Percentiles rank a stretch among this genome's conserved stretches.
Evolutionary conservation across 2,329 filamentous ascomycete species (phyloP).

Genomic region (Herpotrichia juniperi): DNA sequence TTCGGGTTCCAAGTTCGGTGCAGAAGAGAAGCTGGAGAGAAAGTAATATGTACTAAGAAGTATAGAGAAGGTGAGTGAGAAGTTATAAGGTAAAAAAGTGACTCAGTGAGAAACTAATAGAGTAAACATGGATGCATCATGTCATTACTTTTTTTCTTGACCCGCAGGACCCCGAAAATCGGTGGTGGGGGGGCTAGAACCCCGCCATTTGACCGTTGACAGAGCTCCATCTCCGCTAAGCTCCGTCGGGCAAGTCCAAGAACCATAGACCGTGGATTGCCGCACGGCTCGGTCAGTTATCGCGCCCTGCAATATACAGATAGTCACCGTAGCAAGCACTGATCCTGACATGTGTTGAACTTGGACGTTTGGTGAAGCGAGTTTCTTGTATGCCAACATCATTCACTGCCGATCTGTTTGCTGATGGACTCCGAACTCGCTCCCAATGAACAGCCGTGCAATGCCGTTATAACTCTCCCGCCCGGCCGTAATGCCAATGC

Average conservation of each 20-base stretch:
- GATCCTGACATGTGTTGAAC: neutral
- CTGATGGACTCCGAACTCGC: neutral
- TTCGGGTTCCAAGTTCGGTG: neutral
- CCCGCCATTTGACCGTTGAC: neutral
- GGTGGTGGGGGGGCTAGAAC: slow-evolving; percentile 4
- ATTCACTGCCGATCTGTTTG: neutral
- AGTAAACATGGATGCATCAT: neutral
- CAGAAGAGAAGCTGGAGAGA: neutral
- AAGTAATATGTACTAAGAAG: neutral
- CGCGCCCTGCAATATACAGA: neutral
- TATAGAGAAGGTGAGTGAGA: neutral
- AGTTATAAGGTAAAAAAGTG: neutral
- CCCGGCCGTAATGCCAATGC: slow-evolving; percentile 11
- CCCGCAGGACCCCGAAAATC: neutral
- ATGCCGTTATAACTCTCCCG: slow-evolving; percentile 20
- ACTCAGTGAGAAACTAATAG: neutral
- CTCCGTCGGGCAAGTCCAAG: neutral
- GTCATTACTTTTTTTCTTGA: neutral
- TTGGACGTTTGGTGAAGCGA: too few relatives aligned
- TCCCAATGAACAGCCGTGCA: slow-evolving; percentile 18
- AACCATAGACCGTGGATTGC: slow-evolving; percentile 28
- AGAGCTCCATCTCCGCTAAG: neutral
- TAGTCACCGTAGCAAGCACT: neutral
- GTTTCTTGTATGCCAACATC: neutral
- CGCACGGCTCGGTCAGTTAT: slow-evolving; percentile 8